Evolutionary conservation across 805 yeast species (phyloP).

Genomic region (Huiozyma naganishii): DNA sequence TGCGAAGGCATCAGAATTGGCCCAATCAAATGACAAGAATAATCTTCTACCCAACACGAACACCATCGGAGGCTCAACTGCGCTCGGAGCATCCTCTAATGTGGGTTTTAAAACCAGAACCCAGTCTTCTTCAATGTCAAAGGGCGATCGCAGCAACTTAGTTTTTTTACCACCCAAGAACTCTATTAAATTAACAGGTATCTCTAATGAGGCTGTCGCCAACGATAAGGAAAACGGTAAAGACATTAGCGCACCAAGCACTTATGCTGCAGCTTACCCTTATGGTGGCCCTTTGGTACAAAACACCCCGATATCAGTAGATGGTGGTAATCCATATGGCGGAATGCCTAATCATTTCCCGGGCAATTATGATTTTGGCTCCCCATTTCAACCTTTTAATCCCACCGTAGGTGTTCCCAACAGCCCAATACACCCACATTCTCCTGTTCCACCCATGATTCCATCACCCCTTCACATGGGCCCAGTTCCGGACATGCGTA

Average conservation of each 20-base stretch:
- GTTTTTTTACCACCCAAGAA: conserved; percentile 5
- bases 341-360: conserved; percentile 25
- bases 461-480: conserved; percentile 12
- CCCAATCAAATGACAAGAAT: background rate
- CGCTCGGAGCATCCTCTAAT: conserved; percentile 1
- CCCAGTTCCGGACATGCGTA: conserved; percentile 2
- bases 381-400: conserved; percentile 27
- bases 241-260: conserved; percentile 9
- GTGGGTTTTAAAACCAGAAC: conserved; percentile 15
- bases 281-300: conserved; percentile 25
- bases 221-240: conserved; percentile 1
- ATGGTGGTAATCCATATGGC: conserved; percentile 5
- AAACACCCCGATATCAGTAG: conserved; percentile 17
- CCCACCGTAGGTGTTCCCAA: conserved; percentile 21
- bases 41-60: background rate
- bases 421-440: conserved; percentile 15
- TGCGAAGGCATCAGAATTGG: conserved; percentile 1
- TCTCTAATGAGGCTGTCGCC: conserved; percentile 9
- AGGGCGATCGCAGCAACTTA: conserved; percentile 11
- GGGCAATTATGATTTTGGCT: conserved; percentile 23
- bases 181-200: background rate
- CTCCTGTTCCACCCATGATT: conserved; percentile 11
- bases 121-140: conserved; percentile 21
- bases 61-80: background rate
- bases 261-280: conserved; percentile 26